Conservation (phyloP, 2,329 filamentous ascomycete species). For the Phaeoacremonium minimum region DNA sequence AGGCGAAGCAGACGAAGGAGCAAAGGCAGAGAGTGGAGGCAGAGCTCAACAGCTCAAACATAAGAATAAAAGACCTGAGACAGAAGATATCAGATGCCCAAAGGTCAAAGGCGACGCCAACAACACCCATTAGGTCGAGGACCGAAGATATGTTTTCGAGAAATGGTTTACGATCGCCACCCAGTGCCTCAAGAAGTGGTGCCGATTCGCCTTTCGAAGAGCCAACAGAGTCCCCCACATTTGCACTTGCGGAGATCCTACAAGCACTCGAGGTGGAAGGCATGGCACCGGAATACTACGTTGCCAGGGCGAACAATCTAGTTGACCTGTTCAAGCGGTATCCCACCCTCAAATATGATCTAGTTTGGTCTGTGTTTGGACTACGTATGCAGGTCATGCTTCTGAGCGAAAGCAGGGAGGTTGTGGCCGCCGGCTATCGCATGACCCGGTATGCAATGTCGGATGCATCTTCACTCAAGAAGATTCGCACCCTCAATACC, state of each 20-base stretch:
- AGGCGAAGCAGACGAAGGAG: slow-evolving; percentile 90
- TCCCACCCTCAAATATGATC: slow-evolving; percentile 90
- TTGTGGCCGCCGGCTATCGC: slow-evolving; percentile 89
- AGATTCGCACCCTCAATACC: slow-evolving; percentile 81
- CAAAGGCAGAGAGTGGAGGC: slow-evolving; percentile 76
- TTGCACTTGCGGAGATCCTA: slow-evolving; percentile 82
- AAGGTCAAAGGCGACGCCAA: slow-evolving; percentile 41
- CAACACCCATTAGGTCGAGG: slow-evolving; percentile 49
- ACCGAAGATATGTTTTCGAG: slow-evolving; percentile 41
- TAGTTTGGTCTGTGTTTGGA: slow-evolving; percentile 94
- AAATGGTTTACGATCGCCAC: slow-evolving; percentile 51
- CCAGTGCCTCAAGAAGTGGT: slow-evolving; percentile 49
- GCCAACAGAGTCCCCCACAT: slow-evolving; percentile 80
- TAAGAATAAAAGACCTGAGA: slow-evolving; percentile 58
- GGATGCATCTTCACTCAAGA: slow-evolving; percentile 82
- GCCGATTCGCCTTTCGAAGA: slow-evolving; percentile 63
- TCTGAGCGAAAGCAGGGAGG: slow-evolving; percentile 90
- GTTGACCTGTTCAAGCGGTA: slow-evolving; percentile 96
- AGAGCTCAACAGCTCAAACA: slow-evolving; percentile 85
- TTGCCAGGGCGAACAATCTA: slow-evolving; percentile 83
- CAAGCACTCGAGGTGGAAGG: slow-evolving; percentile 85
- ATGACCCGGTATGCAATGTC: slow-evolving; percentile 93
- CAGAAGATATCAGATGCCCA: slow-evolving; percentile 58
- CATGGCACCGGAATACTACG: slow-evolving; percentile 91
- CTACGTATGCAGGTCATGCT: slow-evolving; percentile 93